phyloP scores from a whole-genome alignment of 495 filamentous ascomycete genomes.

The Lasiosphaeria ovina region DNA sequence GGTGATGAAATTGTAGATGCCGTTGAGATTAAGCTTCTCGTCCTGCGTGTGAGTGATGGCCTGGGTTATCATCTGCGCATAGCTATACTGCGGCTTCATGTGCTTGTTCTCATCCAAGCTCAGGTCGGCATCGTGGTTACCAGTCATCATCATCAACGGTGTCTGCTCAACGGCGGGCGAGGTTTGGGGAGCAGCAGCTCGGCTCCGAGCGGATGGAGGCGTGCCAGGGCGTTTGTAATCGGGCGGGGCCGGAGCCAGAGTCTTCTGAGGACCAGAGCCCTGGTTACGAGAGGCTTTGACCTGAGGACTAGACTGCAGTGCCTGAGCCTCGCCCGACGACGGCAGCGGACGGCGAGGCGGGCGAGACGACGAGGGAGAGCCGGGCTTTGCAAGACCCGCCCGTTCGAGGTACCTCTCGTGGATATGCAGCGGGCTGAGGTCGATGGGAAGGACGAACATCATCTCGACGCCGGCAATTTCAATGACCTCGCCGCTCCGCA shows the following conservation, averaged over 20 bases:
- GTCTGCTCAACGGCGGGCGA: conserved; percentile 40
- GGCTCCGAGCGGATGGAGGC: conserved; percentile 52
- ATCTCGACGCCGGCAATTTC: conserved; percentile 91
- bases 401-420: conserved; percentile 51
- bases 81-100: conserved; percentile 91
- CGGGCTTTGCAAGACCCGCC: conserved; percentile 41
- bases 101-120: conserved; percentile 78
- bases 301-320: conserved; percentile 26
- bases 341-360: conserved; percentile 48
- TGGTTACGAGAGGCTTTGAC: conserved; percentile 26
- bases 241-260: conserved; percentile 67
- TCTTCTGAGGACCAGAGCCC: conserved; percentile 42
- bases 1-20: conserved; percentile 90
- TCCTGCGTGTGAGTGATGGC: conserved; percentile 83
- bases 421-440: conserved; percentile 57
- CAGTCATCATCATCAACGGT: conserved; percentile 50
- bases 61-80: conserved; percentile 95
- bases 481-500: conserved; percentile 83
- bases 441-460: conserved; percentile 89
- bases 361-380: conserved; percentile 16
- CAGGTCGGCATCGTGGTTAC: conserved; percentile 67
- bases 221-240: conserved; percentile 68
- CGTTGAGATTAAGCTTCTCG: conserved; percentile 80
- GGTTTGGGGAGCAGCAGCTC: conserved; percentile 36
- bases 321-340: conserved; percentile 42